phyloP scores from a whole-genome alignment of 257 asterid species.

The Capsicum baccatum region DNA sequence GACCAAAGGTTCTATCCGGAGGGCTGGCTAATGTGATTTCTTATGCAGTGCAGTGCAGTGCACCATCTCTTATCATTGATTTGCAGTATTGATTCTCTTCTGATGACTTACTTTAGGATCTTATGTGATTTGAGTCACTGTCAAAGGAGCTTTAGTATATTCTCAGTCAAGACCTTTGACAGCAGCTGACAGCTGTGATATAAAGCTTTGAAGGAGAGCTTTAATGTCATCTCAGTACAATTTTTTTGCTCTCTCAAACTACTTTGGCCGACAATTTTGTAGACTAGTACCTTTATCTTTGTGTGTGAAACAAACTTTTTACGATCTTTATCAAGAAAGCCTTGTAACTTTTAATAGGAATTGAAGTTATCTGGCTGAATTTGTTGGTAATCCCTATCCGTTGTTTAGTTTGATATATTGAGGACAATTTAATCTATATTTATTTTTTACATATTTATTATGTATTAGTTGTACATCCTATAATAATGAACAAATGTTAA shows the following conservation, averaged over 20 bases:
- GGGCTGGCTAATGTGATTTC: slow-evolving; percentile 12
- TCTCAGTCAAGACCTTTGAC: neutral
- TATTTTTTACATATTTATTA: too few relatives aligned
- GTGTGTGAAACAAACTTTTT: neutral
- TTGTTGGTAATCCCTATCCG: neutral
- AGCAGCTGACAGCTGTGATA: neutral
- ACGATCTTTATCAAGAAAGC: neutral
- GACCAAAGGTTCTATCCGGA: neutral
- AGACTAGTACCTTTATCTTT: neutral
- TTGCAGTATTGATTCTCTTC: neutral
- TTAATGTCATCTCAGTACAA: neutral
- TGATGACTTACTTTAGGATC: neutral
- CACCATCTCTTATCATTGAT: neutral
- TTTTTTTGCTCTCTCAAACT: neutral
- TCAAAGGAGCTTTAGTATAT: neutral
- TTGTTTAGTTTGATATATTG: too few relatives aligned
- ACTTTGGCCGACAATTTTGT: neutral
- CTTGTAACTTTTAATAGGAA: neutral
- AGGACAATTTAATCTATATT: too few relatives aligned
- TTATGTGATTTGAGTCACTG: neutral
- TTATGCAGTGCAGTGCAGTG: neutral
- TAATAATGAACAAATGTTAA: too few relatives aligned
- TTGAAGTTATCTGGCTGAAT: neutral
- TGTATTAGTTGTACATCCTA: too few relatives aligned
- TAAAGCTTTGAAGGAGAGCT: slow-evolving; percentile 3